Percentiles rank a stretch among this genome's conserved stretches.
Evolutionary conservation across 768 basidiomycete species (phyloP).

Genomic region (Calocera cornea): DNA sequence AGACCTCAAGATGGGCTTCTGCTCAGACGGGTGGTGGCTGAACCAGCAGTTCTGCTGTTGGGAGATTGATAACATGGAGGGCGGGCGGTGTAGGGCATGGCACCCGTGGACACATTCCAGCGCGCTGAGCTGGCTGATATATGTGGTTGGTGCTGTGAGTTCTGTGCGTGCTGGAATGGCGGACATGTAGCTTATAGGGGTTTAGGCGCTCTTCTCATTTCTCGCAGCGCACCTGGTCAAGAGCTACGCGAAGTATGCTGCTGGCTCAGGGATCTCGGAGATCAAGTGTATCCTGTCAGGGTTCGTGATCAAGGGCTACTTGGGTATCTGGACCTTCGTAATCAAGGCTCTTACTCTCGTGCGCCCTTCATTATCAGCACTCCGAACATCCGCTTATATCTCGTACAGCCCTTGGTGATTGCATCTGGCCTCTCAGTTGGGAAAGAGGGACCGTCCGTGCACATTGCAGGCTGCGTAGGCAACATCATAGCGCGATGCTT

Average conservation of each 20-base stretch:
- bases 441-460: slow-evolving; percentile 96
- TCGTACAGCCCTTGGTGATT: slow-evolving; percentile 75
- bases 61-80: slow-evolving; percentile 64
- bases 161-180: neutral
- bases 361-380: slow-evolving; percentile 20
- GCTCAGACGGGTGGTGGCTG: slow-evolving; percentile 94
- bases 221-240: slow-evolving; percentile 79
- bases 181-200: neutral
- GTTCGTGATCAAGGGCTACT: slow-evolving; percentile 92
- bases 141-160: slow-evolving; percentile 80
- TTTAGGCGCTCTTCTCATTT: slow-evolving; percentile 66
- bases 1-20: slow-evolving; percentile 96
- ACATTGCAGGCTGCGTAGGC: slow-evolving; percentile 91
- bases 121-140: slow-evolving; percentile 65
- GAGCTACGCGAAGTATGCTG: slow-evolving; percentile 83
- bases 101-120: slow-evolving; percentile 69
- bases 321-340: slow-evolving; percentile 76
- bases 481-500: slow-evolving; percentile 79
- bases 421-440: slow-evolving; percentile 94
- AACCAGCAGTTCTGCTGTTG: slow-evolving; percentile 98
- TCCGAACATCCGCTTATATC: slow-evolving; percentile 9
- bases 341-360: slow-evolving; percentile 93
- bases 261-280: slow-evolving; percentile 95
- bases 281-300: slow-evolving; percentile 97
- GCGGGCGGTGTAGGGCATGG: slow-evolving; percentile 82